phyloP scores from a whole-genome alignment of 768 basidiomycete species.

The Xanthoconium purpureum region DNA sequence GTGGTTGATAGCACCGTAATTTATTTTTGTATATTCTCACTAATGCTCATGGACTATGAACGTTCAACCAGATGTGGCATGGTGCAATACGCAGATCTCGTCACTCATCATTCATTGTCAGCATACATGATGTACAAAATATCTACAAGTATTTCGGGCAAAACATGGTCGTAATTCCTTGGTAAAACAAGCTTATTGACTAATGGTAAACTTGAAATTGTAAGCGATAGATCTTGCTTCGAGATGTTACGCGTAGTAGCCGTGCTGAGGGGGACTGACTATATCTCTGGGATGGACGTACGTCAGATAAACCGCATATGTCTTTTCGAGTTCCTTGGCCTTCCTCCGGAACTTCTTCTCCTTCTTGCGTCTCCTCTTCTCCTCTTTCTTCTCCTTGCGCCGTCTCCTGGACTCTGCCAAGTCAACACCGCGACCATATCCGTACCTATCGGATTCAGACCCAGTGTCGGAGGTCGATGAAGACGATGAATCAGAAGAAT shows the following conservation, averaged over 20 bases:
- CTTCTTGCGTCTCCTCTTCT: slow-evolving; percentile 58
- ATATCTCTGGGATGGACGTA: slow-evolving; percentile 41
- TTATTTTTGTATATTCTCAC: slow-evolving; percentile 22
- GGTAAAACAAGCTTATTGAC: background rate
- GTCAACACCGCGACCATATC: slow-evolving; percentile 47
- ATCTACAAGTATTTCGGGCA: slow-evolving; percentile 3
- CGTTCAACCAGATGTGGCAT: background rate
- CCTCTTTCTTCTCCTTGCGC: slow-evolving; percentile 53
- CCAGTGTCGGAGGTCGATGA: slow-evolving; percentile 41
- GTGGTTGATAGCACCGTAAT: slow-evolving; percentile 40
- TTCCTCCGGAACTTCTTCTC: slow-evolving; percentile 63
- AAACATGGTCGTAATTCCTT: background rate
- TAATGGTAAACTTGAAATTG: background rate
- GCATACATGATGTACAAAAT: slow-evolving; percentile 10
- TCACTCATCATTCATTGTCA: slow-evolving; percentile 11
- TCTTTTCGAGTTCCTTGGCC: slow-evolving; percentile 57
- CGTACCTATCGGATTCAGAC: slow-evolving; percentile 41
- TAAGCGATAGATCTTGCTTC: background rate
- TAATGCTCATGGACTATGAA: slow-evolving; percentile 8
- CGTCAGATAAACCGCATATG: slow-evolving; percentile 60
- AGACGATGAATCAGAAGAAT: slow-evolving; percentile 39
- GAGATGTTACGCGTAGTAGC: slow-evolving; percentile 24
- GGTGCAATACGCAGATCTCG: background rate
- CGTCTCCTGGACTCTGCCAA: slow-evolving; percentile 49
- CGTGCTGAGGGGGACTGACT: slow-evolving; percentile 24